A percentile compares a stretch with the other conserved stretches of the same genome.
These are phyloP conservation scores for Cutaneotrichosporon cutaneum DNA, from an alignment of 1,284 basidiomycete species.

Conservation along the genomic window DNA sequence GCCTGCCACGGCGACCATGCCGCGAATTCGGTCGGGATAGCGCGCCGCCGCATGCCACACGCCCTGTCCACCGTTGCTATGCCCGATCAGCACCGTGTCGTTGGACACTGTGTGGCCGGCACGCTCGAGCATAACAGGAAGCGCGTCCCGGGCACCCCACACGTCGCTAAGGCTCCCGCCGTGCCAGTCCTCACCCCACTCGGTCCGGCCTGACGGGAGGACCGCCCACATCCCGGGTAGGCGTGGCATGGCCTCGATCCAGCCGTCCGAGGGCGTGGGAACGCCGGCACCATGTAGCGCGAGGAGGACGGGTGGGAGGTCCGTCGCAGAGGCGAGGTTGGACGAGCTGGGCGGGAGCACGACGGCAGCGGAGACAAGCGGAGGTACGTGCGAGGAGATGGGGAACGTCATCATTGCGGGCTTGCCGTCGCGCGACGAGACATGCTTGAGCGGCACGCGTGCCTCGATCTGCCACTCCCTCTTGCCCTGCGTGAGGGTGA, in stretches of 20 bases:
- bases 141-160: slow-evolving; percentile 41
- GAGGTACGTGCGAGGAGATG: slow-evolving; percentile 25
- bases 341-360: slow-evolving; percentile 29
- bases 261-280: slow-evolving; percentile 26
- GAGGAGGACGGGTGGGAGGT: slow-evolving; percentile 35
- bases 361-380: slow-evolving; percentile 34
- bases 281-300: slow-evolving; percentile 52
- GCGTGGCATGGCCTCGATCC: slow-evolving; percentile 34
- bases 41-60: slow-evolving; percentile 73
- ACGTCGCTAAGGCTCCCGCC: slow-evolving; percentile 45
- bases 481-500: not conserved
- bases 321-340: not conserved
- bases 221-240: slow-evolving; percentile 40
- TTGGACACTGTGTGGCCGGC: not conserved
- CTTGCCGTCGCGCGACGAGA: not conserved
- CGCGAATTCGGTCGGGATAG: slow-evolving; percentile 73
- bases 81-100: slow-evolving; percentile 63
- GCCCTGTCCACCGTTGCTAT: slow-evolving; percentile 92
- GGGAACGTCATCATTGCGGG: slow-evolving; percentile 37
- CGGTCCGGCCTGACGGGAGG: slow-evolving; percentile 45
- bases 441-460: not conserved
- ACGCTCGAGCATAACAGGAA: slow-evolving; percentile 4
- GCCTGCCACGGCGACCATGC: slow-evolving; percentile 69
- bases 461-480: not conserved
- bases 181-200: slow-evolving; percentile 54